Evolutionary conservation across 305 asterid genomes (phyloP).

Genomic region (Rubia balearica): DNA sequence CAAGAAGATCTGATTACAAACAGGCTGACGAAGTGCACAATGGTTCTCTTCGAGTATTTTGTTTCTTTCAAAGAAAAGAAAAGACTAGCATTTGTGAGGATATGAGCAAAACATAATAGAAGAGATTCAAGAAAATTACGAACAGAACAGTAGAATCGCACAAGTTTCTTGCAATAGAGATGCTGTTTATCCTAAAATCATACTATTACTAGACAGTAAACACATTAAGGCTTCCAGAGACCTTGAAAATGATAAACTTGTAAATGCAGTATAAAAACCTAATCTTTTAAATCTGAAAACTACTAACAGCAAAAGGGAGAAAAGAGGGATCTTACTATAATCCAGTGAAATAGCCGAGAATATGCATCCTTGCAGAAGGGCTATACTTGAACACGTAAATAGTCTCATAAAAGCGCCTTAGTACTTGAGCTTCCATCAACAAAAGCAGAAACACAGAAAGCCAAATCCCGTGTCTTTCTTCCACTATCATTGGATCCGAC

Average conservation of each 20-base stretch:
- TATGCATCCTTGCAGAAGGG: slow-evolving; percentile 81
- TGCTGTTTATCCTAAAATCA: neutral
- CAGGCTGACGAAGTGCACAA: neutral
- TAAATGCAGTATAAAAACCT: neutral
- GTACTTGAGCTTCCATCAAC: slow-evolving; percentile 68
- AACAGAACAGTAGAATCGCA: neutral
- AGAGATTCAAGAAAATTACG: neutral
- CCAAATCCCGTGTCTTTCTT: slow-evolving; percentile 40
- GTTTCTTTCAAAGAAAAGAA: too few species aligned
- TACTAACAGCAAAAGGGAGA: slow-evolving; percentile 4
- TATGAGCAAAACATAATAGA: too few species aligned
- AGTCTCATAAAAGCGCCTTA: slow-evolving; percentile 69
- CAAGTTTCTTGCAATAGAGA: neutral
- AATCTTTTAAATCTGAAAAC: neutral
- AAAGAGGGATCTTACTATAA: slow-evolving; percentile 45
- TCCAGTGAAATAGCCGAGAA: slow-evolving; percentile 59
- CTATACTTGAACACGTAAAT: slow-evolving; percentile 67
- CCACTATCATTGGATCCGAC: slow-evolving; percentile 26
- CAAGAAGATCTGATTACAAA: neutral
- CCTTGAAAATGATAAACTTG: too few species aligned
- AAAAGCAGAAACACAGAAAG: slow-evolving; percentile 62
- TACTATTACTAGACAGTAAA: neutral
- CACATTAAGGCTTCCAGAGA: neutral
- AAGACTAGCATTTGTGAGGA: too few species aligned
- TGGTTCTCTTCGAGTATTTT: too few species aligned